phyloP scores from a whole-genome alignment of 2,329 filamentous ascomycete species.

The Aspergillus melleus region DNA sequence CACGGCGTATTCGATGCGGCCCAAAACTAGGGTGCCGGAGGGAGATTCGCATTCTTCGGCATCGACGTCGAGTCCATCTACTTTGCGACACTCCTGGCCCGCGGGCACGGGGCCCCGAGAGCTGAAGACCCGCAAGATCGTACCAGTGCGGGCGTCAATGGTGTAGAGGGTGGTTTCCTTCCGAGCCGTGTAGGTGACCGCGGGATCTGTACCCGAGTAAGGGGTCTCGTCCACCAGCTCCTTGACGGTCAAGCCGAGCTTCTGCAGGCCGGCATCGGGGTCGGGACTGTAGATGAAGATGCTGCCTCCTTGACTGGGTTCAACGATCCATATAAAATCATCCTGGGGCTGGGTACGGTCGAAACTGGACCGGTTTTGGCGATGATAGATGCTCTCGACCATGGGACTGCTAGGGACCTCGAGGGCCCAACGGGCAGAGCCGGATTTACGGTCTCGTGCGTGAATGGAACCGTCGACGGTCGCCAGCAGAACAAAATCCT shows the following conservation, averaged over 20 bases:
- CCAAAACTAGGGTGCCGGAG: slow-evolving; percentile 77
- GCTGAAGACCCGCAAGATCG: slow-evolving; percentile 80
- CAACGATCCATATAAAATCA: slow-evolving; percentile 92
- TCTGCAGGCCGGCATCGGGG: slow-evolving; percentile 47
- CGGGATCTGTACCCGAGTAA: slow-evolving; percentile 71
- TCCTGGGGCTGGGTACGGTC: slow-evolving; percentile 64
- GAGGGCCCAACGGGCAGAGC: slow-evolving; percentile 80
- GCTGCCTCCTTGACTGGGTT: slow-evolving; percentile 82
- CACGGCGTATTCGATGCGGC: slow-evolving; percentile 86
- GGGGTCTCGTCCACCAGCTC: slow-evolving; percentile 82
- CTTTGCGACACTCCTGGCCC: slow-evolving; percentile 71
- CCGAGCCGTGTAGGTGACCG: slow-evolving; percentile 84
- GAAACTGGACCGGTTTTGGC: slow-evolving; percentile 65
- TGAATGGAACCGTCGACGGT: slow-evolving; percentile 98
- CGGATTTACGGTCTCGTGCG: slow-evolving; percentile 84
- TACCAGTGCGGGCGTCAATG: slow-evolving; percentile 81
- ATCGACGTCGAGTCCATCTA: slow-evolving; percentile 61
- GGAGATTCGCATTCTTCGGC: slow-evolving; percentile 72
- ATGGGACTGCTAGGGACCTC: slow-evolving; percentile 77
- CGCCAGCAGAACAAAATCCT: slow-evolving; percentile 99
- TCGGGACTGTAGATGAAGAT: slow-evolving; percentile 83
- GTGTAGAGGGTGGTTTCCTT: slow-evolving; percentile 90
- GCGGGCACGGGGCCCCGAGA: slow-evolving; percentile 69
- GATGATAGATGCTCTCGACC: slow-evolving; percentile 84
- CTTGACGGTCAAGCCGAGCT: slow-evolving; percentile 60